Base-by-base conservation (phyloP, 768 basidiomycete genomes). In the Mycena latifolia region DNA sequence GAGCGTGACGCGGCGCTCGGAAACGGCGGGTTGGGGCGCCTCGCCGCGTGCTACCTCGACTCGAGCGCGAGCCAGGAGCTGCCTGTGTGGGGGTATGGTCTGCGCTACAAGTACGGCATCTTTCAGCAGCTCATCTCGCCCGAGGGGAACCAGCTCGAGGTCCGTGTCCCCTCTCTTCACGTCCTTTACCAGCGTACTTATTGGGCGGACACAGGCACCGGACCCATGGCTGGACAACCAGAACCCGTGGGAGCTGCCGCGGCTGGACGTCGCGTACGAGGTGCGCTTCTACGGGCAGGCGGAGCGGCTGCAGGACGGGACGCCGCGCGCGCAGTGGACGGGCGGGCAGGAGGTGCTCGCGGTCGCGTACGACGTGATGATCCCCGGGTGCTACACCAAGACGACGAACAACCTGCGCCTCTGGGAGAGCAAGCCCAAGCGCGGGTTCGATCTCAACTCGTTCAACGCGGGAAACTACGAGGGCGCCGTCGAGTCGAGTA, bases 391-490 rank as follows among this genome's bases (percentile, higher is more conserved):
- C 74, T 85, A 84, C 27, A 96, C 93, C 45, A 85, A 84, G 78
- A 95, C 90, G 67, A 95, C 94, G 55, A 96, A 97, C 82, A 98
- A 98, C 78, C 81, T 98, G 71, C 84, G 92, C 66, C 83, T 89
- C 59, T 94, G 90, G 94, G 94, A 92, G 81, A 90, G 85, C 74
- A 91, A 91, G 80, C 90, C 94, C 25, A 94, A 94, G 83, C 84
- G 93, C 71, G 94, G 93, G 1, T 98, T 98, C 75, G 96, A 98
- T 79, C 77, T 98, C 69, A 92, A 95, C 77, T 93, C 92, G 50
- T 99, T 98, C 88, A 99, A 99, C 75, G 94, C 95, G 65, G 97
- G 97, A 47, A 91, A 97, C 78, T 99, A 99, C 76, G 95, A 95
- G 73, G 88, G 83, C 48, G 94, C 96, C 3, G 92, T 99, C 27